A percentile compares a stretch with the other conserved stretches of the same genome.
These are phyloP conservation scores for Mucuna pruriens DNA, from an alignment of 306 rosid species.

Conservation along the genomic window DNA sequence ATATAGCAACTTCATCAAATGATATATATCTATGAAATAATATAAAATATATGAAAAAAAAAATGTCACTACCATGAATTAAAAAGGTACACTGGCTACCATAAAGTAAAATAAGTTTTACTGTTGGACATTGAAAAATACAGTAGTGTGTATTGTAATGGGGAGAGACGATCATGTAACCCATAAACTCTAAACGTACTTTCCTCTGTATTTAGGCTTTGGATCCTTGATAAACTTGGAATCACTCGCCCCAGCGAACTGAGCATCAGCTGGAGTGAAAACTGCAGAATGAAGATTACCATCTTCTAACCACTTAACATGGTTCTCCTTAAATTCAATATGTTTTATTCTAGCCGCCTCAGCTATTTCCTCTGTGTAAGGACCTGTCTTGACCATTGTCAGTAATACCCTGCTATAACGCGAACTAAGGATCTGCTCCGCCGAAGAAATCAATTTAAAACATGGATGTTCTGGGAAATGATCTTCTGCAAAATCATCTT, in stretches of 20 bases:
- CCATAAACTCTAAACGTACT: slow-evolving; percentile 65
- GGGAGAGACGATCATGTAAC: slow-evolving; percentile 19
- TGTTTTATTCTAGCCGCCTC: slow-evolving; percentile 75
- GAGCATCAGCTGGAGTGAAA: slow-evolving; percentile 68
- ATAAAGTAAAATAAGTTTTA: neutral
- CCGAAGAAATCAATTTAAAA: slow-evolving; percentile 64
- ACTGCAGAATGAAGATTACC: slow-evolving; percentile 98
- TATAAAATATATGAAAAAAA: neutral
- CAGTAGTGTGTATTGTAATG: neutral
- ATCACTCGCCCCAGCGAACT: slow-evolving; percentile 42
- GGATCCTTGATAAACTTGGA: slow-evolving; percentile 60
- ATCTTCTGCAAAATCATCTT: slow-evolving; percentile 60
- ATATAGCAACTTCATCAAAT: neutral
- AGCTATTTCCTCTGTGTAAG: slow-evolving; percentile 76
- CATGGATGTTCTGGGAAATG: slow-evolving; percentile 84
- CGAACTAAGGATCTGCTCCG: slow-evolving; percentile 95
- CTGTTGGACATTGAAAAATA: slow-evolving; percentile 31
- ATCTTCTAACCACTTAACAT: slow-evolving; percentile 88
- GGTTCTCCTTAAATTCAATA: slow-evolving; percentile 83
- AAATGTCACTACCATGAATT: slow-evolving; percentile 29
- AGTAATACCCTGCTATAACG: slow-evolving; percentile 84
- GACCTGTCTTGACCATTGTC: slow-evolving; percentile 79
- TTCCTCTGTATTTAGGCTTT: slow-evolving; percentile 90
- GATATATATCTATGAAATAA: slow-evolving; percentile 7
- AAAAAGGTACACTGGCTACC: slow-evolving; percentile 25